Evolutionary conservation across 2,329 filamentous ascomycete species (phyloP).

Genomic region (Myriosclerotinia duriaeana): DNA sequence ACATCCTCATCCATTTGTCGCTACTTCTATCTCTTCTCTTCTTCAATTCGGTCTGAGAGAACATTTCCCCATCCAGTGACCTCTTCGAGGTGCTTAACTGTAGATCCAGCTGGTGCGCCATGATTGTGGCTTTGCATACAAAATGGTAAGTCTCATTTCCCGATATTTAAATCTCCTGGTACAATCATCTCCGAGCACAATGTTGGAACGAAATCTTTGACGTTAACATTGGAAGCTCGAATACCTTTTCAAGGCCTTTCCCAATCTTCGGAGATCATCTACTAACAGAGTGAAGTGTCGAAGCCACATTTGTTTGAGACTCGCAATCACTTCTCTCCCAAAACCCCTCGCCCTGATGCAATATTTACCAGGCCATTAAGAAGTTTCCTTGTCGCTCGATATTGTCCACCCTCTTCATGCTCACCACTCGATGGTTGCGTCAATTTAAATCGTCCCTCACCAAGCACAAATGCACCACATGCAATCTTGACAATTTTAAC

Average conservation of each 20-base stretch:
- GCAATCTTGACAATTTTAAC: slow-evolving; percentile 45
- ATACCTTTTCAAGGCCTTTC: background rate
- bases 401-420: slow-evolving; percentile 29
- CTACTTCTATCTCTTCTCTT: too few relatives aligned
- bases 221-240: background rate
- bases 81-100: too few relatives aligned
- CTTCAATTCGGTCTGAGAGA: too few relatives aligned
- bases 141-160: background rate
- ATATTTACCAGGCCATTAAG: slow-evolving; percentile 31
- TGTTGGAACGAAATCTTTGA: background rate
- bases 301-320: background rate
- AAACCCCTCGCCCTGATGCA: slow-evolving; percentile 27
- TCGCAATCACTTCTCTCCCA: slow-evolving; percentile 13
- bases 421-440: slow-evolving; percentile 30
- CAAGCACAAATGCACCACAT: slow-evolving; percentile 46
- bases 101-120: too few relatives aligned
- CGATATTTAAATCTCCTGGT: background rate
- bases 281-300: background rate
- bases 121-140: background rate
- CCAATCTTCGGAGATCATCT: background rate
- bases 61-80: too few relatives aligned
- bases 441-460: slow-evolving; percentile 45
- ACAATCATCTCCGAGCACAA: background rate
- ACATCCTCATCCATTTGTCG: too few relatives aligned
- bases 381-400: slow-evolving; percentile 31